Base-by-base conservation (phyloP, 306 rosid genomes). In the Sicyos baderoa region DNA sequence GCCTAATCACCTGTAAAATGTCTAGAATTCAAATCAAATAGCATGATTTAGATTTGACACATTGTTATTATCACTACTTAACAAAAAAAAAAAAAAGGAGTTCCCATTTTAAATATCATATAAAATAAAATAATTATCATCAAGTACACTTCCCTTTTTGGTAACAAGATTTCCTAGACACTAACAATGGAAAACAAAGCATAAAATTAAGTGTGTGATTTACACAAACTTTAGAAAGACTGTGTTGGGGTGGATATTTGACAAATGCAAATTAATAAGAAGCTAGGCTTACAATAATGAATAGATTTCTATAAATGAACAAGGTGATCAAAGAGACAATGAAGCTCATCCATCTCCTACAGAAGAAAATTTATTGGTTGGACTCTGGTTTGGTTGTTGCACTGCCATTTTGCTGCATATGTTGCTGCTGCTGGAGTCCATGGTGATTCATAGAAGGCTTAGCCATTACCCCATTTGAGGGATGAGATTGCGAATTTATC, bases 361-460 rank as follows among this genome's bases (percentile, higher is more conserved):
- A 84, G 9, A 59, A 61, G 81, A 18, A 49, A 65, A 86, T 86
- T 70, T 87, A 89, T 62, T 85, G 83, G 72, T 80, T 85, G 37
- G 79, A 80, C 72, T 91, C 90, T 45, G 82, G 65, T 48, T 91
- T 84, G 10, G 96, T 66, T 78, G 83, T 69, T 67, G 76, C 59
- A 74, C 75, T 76, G 50, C 88, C 88, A 78, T 79, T 86, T 73
- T 87, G 88, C 73, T 82, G 88, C 66, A 72, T 87, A 1, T 75
- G 86, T 55, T 74, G 87, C 13, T 81, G 87, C 13, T 81, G 59
- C 2, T 81, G 87, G 77, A 82, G 88, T 84, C 85, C 84, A 72
- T 84, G 79, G 59, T 79, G 77, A 76, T 85, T 86, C 35, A 73
- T 82, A 17, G 95, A 85, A 78, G 84, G 66, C 50, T 73, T 86